These are phyloP conservation scores for Aspergillus steynii DNA, from an alignment of 495 filamentous ascomycete species.

Conservation along the genomic window DNA sequence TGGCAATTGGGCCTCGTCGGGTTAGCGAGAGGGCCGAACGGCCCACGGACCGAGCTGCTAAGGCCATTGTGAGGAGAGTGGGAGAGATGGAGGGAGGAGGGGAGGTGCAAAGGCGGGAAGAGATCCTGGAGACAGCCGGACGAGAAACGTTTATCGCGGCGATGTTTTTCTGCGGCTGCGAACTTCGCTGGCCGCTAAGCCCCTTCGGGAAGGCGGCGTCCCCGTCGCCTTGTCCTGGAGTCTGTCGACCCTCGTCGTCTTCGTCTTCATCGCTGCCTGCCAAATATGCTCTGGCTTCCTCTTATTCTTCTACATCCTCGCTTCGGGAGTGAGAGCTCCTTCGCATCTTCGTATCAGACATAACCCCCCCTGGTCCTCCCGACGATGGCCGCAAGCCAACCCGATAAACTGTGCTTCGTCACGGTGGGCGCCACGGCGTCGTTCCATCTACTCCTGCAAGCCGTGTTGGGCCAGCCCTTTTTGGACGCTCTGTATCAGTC, in stretches of 20 bases:
- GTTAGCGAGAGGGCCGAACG: slow-evolving; percentile 34
- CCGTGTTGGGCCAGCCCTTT: slow-evolving; percentile 62
- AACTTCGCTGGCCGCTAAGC: slow-evolving; percentile 22
- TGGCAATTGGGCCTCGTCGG: slow-evolving; percentile 29
- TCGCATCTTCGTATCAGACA: neutral
- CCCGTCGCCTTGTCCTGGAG: slow-evolving; percentile 6
- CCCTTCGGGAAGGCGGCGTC: slow-evolving; percentile 13
- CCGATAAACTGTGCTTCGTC: slow-evolving; percentile 65
- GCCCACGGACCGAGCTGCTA: slow-evolving; percentile 39
- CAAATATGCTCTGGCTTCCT: neutral
- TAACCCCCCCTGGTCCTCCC: neutral
- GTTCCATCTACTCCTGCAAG: slow-evolving; percentile 69
- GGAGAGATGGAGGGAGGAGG: slow-evolving; percentile 11
- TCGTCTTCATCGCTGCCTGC: too few species aligned
- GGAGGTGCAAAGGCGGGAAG: slow-evolving; percentile 12
- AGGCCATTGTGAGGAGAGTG: slow-evolving; percentile 38
- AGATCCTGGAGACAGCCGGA: too few species aligned
- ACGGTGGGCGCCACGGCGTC: slow-evolving; percentile 90
- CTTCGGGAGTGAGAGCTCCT: neutral
- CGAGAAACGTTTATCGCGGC: slow-evolving; percentile 13
- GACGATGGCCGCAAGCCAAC: neutral
- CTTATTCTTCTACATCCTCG: neutral
- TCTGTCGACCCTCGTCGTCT: too few species aligned
- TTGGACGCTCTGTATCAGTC: slow-evolving; percentile 51
- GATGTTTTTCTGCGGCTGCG: slow-evolving; percentile 25